phyloP scores from a whole-genome alignment of 192 early-diverging fungal species.

The Linnemannia schmuckeri region DNA sequence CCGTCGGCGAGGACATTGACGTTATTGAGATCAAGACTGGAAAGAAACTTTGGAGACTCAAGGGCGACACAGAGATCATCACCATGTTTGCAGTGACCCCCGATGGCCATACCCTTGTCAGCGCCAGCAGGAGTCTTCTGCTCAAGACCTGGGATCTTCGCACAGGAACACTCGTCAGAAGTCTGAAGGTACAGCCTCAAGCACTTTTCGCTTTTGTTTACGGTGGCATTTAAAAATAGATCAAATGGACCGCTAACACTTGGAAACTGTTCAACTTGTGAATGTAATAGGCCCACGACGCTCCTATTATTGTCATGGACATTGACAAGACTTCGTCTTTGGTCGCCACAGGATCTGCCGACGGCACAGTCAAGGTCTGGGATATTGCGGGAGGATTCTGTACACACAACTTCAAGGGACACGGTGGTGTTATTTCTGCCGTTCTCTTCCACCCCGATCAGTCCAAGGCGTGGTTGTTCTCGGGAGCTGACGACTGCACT shows the following conservation, averaged over 20 bases:
- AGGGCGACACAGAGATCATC: constrained; percentile 88
- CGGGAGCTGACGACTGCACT: constrained; percentile 93
- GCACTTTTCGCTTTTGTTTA: not conserved
- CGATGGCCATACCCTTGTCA: constrained; percentile 81
- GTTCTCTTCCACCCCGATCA: constrained; percentile 85
- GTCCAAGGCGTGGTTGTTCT: constrained; percentile 75
- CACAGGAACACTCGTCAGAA: constrained; percentile 70
- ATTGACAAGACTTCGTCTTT: constrained; percentile 91
- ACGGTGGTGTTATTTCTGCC: constrained; percentile 86
- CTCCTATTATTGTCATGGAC: constrained; percentile 93
- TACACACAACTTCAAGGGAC: constrained; percentile 96
- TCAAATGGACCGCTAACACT: not conserved
- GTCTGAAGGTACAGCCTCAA: constrained; percentile 67
- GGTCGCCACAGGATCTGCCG: constrained; percentile 96
- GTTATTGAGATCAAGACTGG: constrained; percentile 80
- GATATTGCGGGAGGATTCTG: constrained; percentile 93
- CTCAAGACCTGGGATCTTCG: constrained; percentile 84
- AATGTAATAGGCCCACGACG: constrained; percentile 82
- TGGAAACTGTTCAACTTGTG: not conserved
- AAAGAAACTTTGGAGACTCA: constrained; percentile 70
- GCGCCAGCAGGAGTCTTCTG: constrained; percentile 84
- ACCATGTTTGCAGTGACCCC: constrained; percentile 90
- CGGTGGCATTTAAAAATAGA: not conserved
- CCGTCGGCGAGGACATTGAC: constrained; percentile 86
- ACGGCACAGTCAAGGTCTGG: constrained; percentile 96